These are phyloP conservation scores for Vigna hirtella DNA, from an alignment of 306 rosid species.

Conservation along the genomic window DNA sequence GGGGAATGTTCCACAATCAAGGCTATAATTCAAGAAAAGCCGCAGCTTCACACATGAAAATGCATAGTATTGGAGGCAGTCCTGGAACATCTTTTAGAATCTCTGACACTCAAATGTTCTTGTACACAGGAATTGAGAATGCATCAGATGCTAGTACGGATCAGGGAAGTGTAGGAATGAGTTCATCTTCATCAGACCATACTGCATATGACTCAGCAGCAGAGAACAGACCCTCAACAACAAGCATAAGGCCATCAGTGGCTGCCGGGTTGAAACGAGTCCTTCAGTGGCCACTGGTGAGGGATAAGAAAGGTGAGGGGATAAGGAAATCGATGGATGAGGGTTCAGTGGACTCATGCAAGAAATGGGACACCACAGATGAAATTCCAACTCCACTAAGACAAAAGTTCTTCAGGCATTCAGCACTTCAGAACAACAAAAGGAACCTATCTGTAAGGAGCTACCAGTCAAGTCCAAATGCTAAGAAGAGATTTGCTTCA, in stretches of 20 bases:
- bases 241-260: slow-evolving; percentile 55
- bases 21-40: slow-evolving; percentile 62
- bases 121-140: slow-evolving; percentile 75
- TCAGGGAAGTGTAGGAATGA: slow-evolving; percentile 54
- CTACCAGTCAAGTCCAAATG: slow-evolving; percentile 80
- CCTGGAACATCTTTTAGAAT: slow-evolving; percentile 83
- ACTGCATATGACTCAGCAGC: slow-evolving; percentile 44
- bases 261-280: slow-evolving; percentile 61
- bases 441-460: slow-evolving; percentile 77
- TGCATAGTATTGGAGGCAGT: slow-evolving; percentile 67
- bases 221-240: slow-evolving; percentile 51
- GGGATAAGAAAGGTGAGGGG: slow-evolving; percentile 51
- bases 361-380: slow-evolving; percentile 50
- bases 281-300: slow-evolving; percentile 65
- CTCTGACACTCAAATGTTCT: slow-evolving; percentile 75
- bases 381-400: slow-evolving; percentile 73
- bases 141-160: slow-evolving; percentile 53
- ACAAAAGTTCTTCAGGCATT: slow-evolving; percentile 66
- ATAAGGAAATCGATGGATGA: slow-evolving; percentile 48
- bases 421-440: slow-evolving; percentile 65
- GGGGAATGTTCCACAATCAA: slow-evolving; percentile 65
- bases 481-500: slow-evolving; percentile 80
- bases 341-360: slow-evolving; percentile 52
- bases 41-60: slow-evolving; percentile 66
- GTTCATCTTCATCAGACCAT: slow-evolving; percentile 56